Percentiles rank a stretch among this genome's conserved stretches.
These are phyloP conservation scores for Hanseniaspora meyeri DNA, from an alignment of 805 yeast genomes.

Conservation along the genomic window DNA sequence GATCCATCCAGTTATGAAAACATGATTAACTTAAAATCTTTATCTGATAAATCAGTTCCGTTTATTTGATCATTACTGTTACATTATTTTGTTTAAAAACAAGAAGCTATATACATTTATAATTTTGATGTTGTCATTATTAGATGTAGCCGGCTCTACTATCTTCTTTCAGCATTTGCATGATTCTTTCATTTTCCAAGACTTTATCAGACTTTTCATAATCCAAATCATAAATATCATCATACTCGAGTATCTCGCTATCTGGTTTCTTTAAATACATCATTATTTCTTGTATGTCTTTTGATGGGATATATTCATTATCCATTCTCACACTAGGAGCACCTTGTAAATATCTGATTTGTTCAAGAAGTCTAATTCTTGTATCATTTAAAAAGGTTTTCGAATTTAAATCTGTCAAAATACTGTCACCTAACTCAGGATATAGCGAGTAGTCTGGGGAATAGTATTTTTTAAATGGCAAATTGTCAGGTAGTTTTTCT, in stretches of 20 bases:
- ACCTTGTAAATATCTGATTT: constrained; percentile 65
- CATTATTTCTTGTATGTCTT: constrained; percentile 23
- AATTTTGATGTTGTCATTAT: background rate
- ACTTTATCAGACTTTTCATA: constrained; percentile 24
- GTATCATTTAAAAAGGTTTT: constrained; percentile 73
- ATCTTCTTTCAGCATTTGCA: constrained; percentile 31
- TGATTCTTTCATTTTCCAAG: constrained; percentile 30
- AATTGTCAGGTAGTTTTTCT: constrained; percentile 54
- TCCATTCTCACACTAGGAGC: constrained; percentile 92
- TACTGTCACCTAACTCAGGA: constrained; percentile 34
- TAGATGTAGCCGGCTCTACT: constrained; percentile 22
- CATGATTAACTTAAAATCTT: background rate
- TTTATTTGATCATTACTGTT: background rate
- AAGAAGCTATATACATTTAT: background rate
- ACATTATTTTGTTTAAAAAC: background rate
- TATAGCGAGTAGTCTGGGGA: constrained; percentile 86
- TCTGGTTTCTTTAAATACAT: constrained; percentile 35
- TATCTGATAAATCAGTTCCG: constrained; percentile 8
- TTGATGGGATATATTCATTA: constrained; percentile 66
- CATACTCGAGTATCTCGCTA: constrained; percentile 24
- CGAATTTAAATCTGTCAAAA: constrained; percentile 62
- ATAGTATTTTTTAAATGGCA: constrained; percentile 72
- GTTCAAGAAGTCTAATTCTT: constrained; percentile 63
- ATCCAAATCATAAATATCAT: constrained; percentile 21
- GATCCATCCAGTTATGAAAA: background rate